phyloP scores from a whole-genome alignment of 148 eudicot species.

The Oxyria digyna region DNA sequence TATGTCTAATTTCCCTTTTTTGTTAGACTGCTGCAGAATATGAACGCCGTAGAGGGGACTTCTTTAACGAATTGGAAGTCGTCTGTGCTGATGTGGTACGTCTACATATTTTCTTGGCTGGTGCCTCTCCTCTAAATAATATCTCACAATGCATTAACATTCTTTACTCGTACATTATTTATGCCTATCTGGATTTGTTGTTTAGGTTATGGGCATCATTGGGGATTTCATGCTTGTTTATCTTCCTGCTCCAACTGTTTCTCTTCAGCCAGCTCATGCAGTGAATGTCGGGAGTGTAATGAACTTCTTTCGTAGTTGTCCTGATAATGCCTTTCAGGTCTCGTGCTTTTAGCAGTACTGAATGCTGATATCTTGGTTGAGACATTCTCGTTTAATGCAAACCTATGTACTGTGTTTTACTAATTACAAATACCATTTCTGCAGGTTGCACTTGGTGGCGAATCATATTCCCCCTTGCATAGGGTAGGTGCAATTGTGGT shows the following conservation, averaged over 20 bases:
- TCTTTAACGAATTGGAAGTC: conserved; percentile 73
- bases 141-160: neutral
- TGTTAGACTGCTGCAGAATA: conserved; percentile 75
- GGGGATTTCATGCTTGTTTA: conserved; percentile 98
- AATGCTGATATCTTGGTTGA: neutral
- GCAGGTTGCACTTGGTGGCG: conserved; percentile 67
- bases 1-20: neutral
- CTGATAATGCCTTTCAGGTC: conserved; percentile 97
- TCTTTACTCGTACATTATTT: neutral
- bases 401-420: neutral
- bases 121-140: neutral
- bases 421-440: neutral
- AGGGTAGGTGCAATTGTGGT: conserved; percentile 77
- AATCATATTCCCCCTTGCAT: conserved; percentile 66
- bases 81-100: conserved; percentile 93
- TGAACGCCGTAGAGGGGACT: conserved; percentile 58
- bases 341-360: neutral
- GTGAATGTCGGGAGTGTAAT: conserved; percentile 51
- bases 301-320: conserved; percentile 66
- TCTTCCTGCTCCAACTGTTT: conserved; percentile 93
- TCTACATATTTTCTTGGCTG: neutral
- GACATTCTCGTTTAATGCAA: neutral
- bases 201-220: conserved; percentile 82
- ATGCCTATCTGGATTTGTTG: conserved; percentile 13
- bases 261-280: conserved; percentile 57